Conservation (phyloP, 768 basidiomycete species). For the Nidularia sp. region DNA sequence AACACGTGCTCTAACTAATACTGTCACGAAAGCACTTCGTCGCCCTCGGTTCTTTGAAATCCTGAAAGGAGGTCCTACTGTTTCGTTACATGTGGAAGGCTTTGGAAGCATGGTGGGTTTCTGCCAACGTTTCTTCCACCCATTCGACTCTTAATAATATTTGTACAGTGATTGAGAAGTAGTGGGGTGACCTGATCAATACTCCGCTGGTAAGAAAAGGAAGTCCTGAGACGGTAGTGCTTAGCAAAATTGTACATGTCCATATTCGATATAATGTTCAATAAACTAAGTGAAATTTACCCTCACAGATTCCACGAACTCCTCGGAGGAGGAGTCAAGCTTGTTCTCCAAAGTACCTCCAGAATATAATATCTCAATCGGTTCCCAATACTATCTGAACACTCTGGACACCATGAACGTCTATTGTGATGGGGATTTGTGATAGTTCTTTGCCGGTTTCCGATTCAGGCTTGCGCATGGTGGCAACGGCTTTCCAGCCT, state of each 20-base stretch:
- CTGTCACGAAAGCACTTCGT: constrained; percentile 29
- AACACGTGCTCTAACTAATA: constrained; percentile 24
- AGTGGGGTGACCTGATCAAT: too few species aligned
- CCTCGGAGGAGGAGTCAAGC: neutral
- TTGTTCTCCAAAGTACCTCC: neutral
- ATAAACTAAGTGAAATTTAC: too few species aligned
- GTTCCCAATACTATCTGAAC: neutral
- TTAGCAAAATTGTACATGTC: too few species aligned
- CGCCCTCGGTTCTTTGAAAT: constrained; percentile 22
- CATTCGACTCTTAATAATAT: too few species aligned
- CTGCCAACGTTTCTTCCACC: too few species aligned
- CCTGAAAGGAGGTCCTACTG: constrained; percentile 28
- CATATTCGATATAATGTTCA: too few species aligned
- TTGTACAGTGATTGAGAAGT: too few species aligned
- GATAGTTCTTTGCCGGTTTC: neutral
- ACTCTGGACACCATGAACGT: neutral
- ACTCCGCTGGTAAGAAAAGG: too few species aligned
- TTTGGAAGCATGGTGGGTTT: constrained; percentile 10
- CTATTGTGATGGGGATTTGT: neutral
- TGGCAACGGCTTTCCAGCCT: neutral
- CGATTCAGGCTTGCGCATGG: neutral
- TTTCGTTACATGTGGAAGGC: constrained; percentile 29
- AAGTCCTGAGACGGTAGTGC: too few species aligned
- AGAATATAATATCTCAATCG: neutral
- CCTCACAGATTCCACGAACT: neutral